A percentile compares a stretch with the other conserved stretches of the same genome.
These are phyloP conservation scores for Exserohilum turcica DNA, from an alignment of 2,329 filamentous ascomycete genomes.

Conservation along the genomic window DNA sequence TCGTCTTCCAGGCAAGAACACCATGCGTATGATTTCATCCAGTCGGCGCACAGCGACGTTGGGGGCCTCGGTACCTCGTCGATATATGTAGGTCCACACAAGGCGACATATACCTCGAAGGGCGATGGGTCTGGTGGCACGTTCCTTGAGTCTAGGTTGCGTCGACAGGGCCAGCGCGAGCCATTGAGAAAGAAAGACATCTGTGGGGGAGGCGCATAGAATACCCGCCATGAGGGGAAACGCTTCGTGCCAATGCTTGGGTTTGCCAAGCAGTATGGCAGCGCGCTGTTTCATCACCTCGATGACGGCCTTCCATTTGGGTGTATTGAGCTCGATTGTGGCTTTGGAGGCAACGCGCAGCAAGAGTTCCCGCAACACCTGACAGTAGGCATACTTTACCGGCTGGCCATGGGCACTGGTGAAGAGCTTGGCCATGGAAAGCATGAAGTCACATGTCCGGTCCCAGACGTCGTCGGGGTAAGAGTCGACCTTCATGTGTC, in stretches of 20 bases:
- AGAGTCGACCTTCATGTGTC: slow-evolving; percentile 78
- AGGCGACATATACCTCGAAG: slow-evolving; percentile 88
- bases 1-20: slow-evolving; percentile 79
- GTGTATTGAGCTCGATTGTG: slow-evolving; percentile 74
- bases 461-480: slow-evolving; percentile 78
- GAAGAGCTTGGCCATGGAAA: slow-evolving; percentile 80
- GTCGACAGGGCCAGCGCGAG: slow-evolving; percentile 77
- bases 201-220: slow-evolving; percentile 83
- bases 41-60: slow-evolving; percentile 75
- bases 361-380: slow-evolving; percentile 84
- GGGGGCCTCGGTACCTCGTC: slow-evolving; percentile 70
- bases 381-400: slow-evolving; percentile 93
- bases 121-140: slow-evolving; percentile 75
- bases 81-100: slow-evolving; percentile 93
- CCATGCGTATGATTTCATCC: slow-evolving; percentile 84
- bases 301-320: slow-evolving; percentile 87
- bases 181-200: slow-evolving; percentile 86
- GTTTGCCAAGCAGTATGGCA: slow-evolving; percentile 84
- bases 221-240: slow-evolving; percentile 88
- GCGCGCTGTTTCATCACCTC: slow-evolving; percentile 78
- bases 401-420: slow-evolving; percentile 82
- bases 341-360: slow-evolving; percentile 85
- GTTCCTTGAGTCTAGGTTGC: slow-evolving; percentile 83
- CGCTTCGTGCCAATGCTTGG: slow-evolving; percentile 86
- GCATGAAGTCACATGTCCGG: slow-evolving; percentile 86